These are phyloP conservation scores for Phytophthora foliorum DNA, from an alignment of 352 stramenopile species.

Conservation along the genomic window DNA sequence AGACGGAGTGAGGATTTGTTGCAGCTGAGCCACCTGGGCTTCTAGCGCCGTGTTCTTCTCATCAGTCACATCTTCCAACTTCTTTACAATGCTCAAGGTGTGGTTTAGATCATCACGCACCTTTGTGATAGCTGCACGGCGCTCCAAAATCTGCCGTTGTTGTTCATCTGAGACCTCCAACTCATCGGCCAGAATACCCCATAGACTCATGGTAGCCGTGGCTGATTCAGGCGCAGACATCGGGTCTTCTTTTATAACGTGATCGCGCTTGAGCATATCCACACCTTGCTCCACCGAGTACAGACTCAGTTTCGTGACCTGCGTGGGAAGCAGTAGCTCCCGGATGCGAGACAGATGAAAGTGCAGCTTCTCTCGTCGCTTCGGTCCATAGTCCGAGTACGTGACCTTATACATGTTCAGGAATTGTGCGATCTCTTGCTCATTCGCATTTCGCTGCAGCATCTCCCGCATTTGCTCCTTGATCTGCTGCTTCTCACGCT, in stretches of 20 bases:
- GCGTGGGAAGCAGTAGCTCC: constrained; percentile 77
- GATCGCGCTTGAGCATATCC: constrained; percentile 68
- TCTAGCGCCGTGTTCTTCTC: constrained; percentile 86
- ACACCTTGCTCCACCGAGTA: constrained; percentile 81
- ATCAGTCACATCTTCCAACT: constrained; percentile 76
- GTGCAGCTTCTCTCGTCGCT: constrained; percentile 74
- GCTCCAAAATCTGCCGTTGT: constrained; percentile 73
- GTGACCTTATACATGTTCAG: constrained; percentile 88
- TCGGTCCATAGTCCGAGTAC: constrained; percentile 84
- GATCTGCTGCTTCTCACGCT: constrained; percentile 81
- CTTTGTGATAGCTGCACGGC: constrained; percentile 64
- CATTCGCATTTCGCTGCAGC: constrained; percentile 71
- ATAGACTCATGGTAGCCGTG: constrained; percentile 71
- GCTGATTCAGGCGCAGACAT: constrained; percentile 60
- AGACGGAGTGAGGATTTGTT: constrained; percentile 80
- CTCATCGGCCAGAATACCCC: constrained; percentile 76
- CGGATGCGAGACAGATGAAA: constrained; percentile 80
- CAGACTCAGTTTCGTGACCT: constrained; percentile 83
- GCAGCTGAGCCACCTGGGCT: constrained; percentile 70
- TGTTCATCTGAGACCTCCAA: constrained; percentile 76
- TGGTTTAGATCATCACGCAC: constrained; percentile 79
- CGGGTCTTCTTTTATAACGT: constrained; percentile 67
- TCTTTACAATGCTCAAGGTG: constrained; percentile 72
- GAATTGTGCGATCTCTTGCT: constrained; percentile 81
- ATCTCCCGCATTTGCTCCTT: constrained; percentile 86